phyloP scores from a whole-genome alignment of 2,329 filamentous ascomycete genomes.

The Hypomyces rosellus region DNA sequence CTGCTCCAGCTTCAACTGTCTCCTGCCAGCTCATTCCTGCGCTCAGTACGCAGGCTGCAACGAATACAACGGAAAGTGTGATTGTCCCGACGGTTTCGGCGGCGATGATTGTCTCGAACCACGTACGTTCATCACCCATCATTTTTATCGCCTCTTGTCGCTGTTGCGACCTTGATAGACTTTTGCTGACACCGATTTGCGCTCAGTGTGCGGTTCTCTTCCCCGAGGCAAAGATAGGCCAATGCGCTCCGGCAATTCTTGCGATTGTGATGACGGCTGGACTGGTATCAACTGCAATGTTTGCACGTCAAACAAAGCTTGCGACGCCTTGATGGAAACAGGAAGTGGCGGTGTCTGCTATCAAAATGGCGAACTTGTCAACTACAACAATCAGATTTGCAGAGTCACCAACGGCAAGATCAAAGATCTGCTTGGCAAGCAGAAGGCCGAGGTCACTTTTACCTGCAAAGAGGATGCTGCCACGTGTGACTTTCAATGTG shows the following conservation, averaged over 20 bases:
- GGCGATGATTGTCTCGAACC: constrained; percentile 90
- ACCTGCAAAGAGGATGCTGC: constrained; percentile 70
- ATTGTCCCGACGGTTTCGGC: constrained; percentile 86
- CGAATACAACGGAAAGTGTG: constrained; percentile 84
- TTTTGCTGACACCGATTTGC: not conserved
- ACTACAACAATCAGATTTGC: constrained; percentile 96
- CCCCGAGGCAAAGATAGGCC: constrained; percentile 73
- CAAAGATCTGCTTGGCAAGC: constrained; percentile 72
- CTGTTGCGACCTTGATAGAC: not conserved
- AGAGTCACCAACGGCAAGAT: constrained; percentile 97
- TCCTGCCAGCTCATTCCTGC: constrained; percentile 85
- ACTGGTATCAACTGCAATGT: constrained; percentile 97
- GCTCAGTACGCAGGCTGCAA: constrained; percentile 88
- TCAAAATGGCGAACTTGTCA: constrained; percentile 80
- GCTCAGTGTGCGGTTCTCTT: constrained; percentile 76
- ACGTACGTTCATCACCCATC: constrained; percentile 37
- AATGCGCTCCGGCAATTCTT: constrained; percentile 63
- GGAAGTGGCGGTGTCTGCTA: constrained; percentile 84
- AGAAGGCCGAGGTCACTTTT: constrained; percentile 91
- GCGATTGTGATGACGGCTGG: constrained; percentile 91
- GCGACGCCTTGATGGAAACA: constrained; percentile 80
- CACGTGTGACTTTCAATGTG: constrained; percentile 93
- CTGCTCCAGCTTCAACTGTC: constrained; percentile 82
- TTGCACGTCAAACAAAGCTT: constrained; percentile 76
- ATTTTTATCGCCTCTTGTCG: not conserved